A percentile compares a stretch with the other conserved stretches of the same genome.
These are phyloP conservation scores for Ustilago xerochloae DNA, from an alignment of 1,284 basidiomycete genomes.

Conservation along the genomic window DNA sequence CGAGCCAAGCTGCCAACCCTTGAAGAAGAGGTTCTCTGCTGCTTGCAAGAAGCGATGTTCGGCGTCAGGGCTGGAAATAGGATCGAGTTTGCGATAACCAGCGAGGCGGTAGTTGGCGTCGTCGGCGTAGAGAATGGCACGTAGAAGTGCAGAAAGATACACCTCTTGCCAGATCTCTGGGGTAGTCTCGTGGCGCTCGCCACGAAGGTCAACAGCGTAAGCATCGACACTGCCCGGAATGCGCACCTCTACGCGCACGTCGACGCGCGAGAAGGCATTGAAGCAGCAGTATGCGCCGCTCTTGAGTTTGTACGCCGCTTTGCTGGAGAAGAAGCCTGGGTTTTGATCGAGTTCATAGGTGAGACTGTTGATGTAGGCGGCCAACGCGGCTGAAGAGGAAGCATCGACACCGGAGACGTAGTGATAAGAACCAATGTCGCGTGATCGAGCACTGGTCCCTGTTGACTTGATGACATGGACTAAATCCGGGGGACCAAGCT, in stretches of 20 bases:
- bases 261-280: constrained; percentile 96
- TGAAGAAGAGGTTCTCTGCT: constrained; percentile 88
- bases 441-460: constrained; percentile 78
- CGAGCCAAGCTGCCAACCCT: constrained; percentile 98
- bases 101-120: constrained; percentile 91
- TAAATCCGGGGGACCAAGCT: constrained; percentile 95
- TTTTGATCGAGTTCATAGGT: constrained; percentile 94
- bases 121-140: constrained; percentile 93
- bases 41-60: constrained; percentile 91
- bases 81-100: constrained; percentile 94
- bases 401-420: constrained; percentile 91
- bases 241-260: constrained; percentile 96
- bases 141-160: constrained; percentile 89
- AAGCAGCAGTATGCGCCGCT: constrained; percentile 97
- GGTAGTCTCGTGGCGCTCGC: constrained; percentile 91
- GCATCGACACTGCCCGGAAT: constrained; percentile 97
- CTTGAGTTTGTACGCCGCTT: constrained; percentile 84
- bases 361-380: constrained; percentile 96
- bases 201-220: constrained; percentile 91
- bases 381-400: constrained; percentile 93
- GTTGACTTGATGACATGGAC: constrained; percentile 92
- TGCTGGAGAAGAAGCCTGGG: constrained; percentile 85
- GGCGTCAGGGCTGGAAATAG: constrained; percentile 87
- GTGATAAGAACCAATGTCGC: constrained; percentile 73
- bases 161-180: constrained; percentile 96